Percentiles rank a stretch among this genome's conserved stretches.
phyloP scores from a whole-genome alignment of 2,329 filamentous ascomycete species.

The Cercospora sp. region DNA sequence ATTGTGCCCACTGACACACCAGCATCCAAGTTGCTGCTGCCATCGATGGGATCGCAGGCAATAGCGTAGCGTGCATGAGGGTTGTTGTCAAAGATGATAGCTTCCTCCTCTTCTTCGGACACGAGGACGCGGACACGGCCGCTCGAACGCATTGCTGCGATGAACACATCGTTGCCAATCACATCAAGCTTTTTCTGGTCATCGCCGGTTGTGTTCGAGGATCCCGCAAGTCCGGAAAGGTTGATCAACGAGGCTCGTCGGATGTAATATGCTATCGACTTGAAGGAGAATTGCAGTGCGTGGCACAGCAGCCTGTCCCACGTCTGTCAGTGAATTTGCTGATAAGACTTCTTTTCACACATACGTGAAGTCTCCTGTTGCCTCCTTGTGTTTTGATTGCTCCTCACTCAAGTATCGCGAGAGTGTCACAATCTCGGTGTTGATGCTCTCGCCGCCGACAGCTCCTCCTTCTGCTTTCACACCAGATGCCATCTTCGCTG shows the following conservation, averaged over 20 bases:
- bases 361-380: constrained; percentile 97
- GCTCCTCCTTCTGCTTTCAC: constrained; percentile 19
- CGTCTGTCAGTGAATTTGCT: constrained; percentile 22
- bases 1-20: constrained; percentile 98
- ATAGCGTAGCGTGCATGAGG: constrained; percentile 83
- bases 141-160: constrained; percentile 89
- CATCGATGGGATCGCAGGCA: constrained; percentile 96
- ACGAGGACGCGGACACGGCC: constrained; percentile 88
- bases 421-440: constrained; percentile 93
- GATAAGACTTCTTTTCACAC: constrained; percentile 38
- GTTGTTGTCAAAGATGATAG: constrained; percentile 79
- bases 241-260: constrained; percentile 85
- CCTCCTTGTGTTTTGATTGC: constrained; percentile 88
- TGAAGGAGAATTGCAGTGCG: constrained; percentile 98
- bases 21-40: constrained; percentile 94
- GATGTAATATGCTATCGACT: constrained; percentile 99
- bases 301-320: constrained; percentile 80
- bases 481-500: neutral
- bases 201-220: constrained; percentile 92
- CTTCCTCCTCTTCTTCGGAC: constrained; percentile 96
- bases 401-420: constrained; percentile 96
- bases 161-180: constrained; percentile 97
- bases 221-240: constrained; percentile 89
- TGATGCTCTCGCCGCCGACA: constrained; percentile 69
- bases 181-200: constrained; percentile 99